These are phyloP conservation scores for Graphilbum fragrans DNA, from an alignment of 2,329 filamentous ascomycete genomes.

Conservation along the genomic window DNA sequence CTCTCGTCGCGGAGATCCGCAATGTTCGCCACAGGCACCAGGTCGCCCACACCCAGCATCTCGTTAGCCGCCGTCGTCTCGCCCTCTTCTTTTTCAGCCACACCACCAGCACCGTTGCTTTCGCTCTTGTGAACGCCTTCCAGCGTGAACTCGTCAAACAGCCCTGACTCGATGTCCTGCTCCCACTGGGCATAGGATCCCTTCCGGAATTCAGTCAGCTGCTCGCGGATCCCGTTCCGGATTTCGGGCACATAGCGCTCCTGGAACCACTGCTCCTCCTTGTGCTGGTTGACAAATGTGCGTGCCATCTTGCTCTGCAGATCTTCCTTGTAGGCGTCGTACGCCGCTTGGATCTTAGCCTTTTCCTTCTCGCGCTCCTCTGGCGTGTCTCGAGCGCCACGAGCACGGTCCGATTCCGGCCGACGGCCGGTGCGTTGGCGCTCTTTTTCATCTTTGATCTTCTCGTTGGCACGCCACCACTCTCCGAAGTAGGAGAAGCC, in stretches of 20 bases:
- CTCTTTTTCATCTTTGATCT: conserved; percentile 72
- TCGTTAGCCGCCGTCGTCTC: conserved; percentile 87
- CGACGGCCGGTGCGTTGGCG: conserved; percentile 56
- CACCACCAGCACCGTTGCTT: conserved; percentile 71
- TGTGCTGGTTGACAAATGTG: conserved; percentile 82
- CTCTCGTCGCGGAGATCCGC: conserved; percentile 85
- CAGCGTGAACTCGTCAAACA: conserved; percentile 88
- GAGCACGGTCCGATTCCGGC: conserved; percentile 49
- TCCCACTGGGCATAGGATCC: conserved; percentile 79
- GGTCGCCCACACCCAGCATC: conserved; percentile 81
- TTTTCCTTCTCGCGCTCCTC: conserved; percentile 73
- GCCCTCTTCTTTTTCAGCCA: conserved; percentile 89
- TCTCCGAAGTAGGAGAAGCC: conserved; percentile 79
- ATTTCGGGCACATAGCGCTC: conserved; percentile 85
- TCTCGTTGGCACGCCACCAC: conserved; percentile 76
- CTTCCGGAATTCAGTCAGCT: conserved; percentile 69
- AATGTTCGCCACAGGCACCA: conserved; percentile 71
- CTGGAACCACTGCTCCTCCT: conserved; percentile 94
- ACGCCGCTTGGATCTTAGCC: conserved; percentile 60
- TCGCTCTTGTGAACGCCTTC: conserved; percentile 92
- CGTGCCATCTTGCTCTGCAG: conserved; percentile 71
- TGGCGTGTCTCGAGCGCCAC: conserved; percentile 51
- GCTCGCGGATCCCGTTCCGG: conserved; percentile 58
- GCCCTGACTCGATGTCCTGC: conserved; percentile 68
- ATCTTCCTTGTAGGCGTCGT: conserved; percentile 56